Evolutionary conservation across 371 early-diverging fungal genomes (phyloP), one percentile per base, ranked within the genome.

Genomic region (Smittium mucronatum): DNA sequence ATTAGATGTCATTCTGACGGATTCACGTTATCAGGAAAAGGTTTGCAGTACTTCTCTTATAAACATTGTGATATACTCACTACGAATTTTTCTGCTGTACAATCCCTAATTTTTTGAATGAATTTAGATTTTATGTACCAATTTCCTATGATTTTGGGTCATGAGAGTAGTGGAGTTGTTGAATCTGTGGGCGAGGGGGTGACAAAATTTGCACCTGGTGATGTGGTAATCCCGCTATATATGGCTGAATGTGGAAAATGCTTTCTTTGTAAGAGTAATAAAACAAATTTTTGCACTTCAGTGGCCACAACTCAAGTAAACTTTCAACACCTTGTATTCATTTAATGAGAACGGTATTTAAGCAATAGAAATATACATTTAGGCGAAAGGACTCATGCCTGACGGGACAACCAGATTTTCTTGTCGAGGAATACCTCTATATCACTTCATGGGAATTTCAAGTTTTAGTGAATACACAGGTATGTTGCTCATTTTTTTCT

Each of bases 181-280:
- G 98, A 97, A 78, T 92, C 93, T 34, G 88, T 97, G 21, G 98
- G 98, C 70, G 94, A 94, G 73, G 95, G 93, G 67, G 98, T 97
- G 17, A 94, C 95, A 34, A 86, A 87, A 30, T 89, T 96, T 36
- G 78, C 81, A 67, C 84, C 85, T 0, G 97, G 98, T 31, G 98
- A 97, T 76, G 93, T 93, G 71, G 98, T 97, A 69, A 88, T 97
- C 70, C 96, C 98, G 29, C 84, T 96, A 28, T 96, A 95, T 81
- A 93, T 89, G 11, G 89, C 92, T 36, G 92, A 95, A 80, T 97
- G 97, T 82, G 79, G 85, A 47, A 77, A 89, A 72, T 97, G 98
- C 89, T 94, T 94, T 79, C 93, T 95, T 83, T 97, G 97, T 82
- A 91, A 80, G 70, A 89, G 89, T 72, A 91, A 90, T 69, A 96